phyloP scores from a whole-genome alignment of 2,329 filamentous ascomycete species.

The Aspergillus sp. region DNA sequence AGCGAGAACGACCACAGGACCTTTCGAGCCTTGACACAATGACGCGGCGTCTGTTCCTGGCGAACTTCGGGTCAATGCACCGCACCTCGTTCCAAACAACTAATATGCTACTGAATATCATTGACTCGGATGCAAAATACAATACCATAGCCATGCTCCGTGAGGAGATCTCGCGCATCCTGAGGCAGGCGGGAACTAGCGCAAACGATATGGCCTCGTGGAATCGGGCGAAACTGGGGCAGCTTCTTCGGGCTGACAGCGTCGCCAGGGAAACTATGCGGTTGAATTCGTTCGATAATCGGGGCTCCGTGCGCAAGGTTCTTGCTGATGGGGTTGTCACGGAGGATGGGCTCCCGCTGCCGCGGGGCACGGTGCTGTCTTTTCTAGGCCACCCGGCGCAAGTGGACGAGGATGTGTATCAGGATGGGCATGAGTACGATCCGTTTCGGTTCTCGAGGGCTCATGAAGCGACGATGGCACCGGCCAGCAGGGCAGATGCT shows the following conservation, averaged over 20 bases:
- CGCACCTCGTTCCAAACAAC: constrained; percentile 43
- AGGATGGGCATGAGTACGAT: constrained; percentile 41
- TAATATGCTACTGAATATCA: constrained; percentile 42
- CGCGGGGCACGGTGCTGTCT: constrained; percentile 18
- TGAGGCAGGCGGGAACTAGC: constrained; percentile 3
- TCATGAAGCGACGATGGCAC: background rate
- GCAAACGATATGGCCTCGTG: constrained; percentile 25
- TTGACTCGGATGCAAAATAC: constrained; percentile 38
- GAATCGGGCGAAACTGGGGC: constrained; percentile 36
- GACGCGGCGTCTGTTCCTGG: constrained; percentile 20
- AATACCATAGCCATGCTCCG: constrained; percentile 41
- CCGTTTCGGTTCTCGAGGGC: constrained; percentile 44
- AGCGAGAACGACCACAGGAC: constrained; percentile 41
- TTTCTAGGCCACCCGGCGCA: constrained; percentile 22
- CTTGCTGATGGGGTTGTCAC: constrained; percentile 22
- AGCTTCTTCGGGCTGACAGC: constrained; percentile 45
- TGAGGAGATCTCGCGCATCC: constrained; percentile 37
- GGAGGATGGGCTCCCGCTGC: constrained; percentile 9
- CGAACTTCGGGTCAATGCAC: constrained; percentile 30
- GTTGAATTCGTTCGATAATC: constrained; percentile 29
- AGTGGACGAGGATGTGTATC: constrained; percentile 29
- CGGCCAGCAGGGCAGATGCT: background rate
- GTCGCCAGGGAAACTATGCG: constrained; percentile 47
- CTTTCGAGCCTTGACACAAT: constrained; percentile 23
- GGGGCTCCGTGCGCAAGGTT: constrained; percentile 28